These are phyloP conservation scores for Cordia subcordata DNA, from an alignment of 257 asterid species.

Conservation along the genomic window DNA sequence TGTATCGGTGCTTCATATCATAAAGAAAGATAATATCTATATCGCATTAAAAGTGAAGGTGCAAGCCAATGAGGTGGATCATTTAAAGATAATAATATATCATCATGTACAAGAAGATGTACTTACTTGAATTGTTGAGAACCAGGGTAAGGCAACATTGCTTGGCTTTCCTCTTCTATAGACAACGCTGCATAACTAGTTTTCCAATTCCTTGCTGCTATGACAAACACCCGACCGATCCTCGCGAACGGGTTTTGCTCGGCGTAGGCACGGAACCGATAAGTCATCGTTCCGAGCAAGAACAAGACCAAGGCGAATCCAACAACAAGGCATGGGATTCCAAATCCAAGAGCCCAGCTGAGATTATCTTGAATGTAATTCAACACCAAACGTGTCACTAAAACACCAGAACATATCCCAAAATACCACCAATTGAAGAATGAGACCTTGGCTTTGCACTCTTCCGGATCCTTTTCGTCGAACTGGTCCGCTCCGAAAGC, in stretches of 20 bases:
- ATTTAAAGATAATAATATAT: background rate
- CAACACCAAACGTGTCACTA: slow-evolving; percentile 11
- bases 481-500: slow-evolving; percentile 36
- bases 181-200: background rate
- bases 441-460: slow-evolving; percentile 22
- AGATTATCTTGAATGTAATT: slow-evolving; percentile 28
- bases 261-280: slow-evolving; percentile 11
- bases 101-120: background rate
- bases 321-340: slow-evolving; percentile 29
- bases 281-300: slow-evolving; percentile 21
- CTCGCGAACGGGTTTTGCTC: slow-evolving; percentile 14
- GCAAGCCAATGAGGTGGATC: too few relatives aligned
- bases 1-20: too few relatives aligned
- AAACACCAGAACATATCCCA: slow-evolving; percentile 6
- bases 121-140: slow-evolving; percentile 27
- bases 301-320: slow-evolving; percentile 20
- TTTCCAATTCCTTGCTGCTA: slow-evolving; percentile 19
- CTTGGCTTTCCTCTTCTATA: slow-evolving; percentile 8
- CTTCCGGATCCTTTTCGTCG: slow-evolving; percentile 19
- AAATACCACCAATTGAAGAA: slow-evolving; percentile 35
- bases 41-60: too few relatives aligned
- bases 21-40: too few relatives aligned
- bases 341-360: slow-evolving; percentile 34
- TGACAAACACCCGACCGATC: slow-evolving; percentile 17
- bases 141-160: slow-evolving; percentile 6